Percentiles rank a stretch among this genome's conserved stretches.
Evolutionary conservation across 768 basidiomycete species (phyloP).

Genomic region (Hericium alpestre): DNA sequence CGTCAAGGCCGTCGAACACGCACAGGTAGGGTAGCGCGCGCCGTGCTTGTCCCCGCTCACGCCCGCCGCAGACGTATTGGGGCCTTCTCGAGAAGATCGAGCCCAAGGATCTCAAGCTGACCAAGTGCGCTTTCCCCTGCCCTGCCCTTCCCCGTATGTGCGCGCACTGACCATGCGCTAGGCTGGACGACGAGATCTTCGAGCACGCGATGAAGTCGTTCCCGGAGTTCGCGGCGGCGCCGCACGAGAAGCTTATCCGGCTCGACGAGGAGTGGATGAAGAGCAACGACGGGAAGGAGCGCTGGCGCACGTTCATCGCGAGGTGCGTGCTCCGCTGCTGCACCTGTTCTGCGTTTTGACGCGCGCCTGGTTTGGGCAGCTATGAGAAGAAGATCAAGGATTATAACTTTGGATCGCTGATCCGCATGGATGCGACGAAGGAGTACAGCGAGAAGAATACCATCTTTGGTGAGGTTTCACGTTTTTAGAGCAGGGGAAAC

Average conservation of each 20-base stretch:
- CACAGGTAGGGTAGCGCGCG: constrained; percentile 52
- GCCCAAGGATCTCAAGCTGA: constrained; percentile 69
- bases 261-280: constrained; percentile 94
- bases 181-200: constrained; percentile 83
- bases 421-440: constrained; percentile 65
- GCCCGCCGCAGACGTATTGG: constrained; percentile 72
- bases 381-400: constrained; percentile 89
- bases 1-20: constrained; percentile 93
- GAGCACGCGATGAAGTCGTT: constrained; percentile 66
- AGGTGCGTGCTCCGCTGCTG: constrained; percentile 30
- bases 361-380: constrained; percentile 24
- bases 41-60: constrained; percentile 6
- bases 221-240: constrained; percentile 52
- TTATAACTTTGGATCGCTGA: constrained; percentile 93
- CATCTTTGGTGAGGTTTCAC: constrained; percentile 66
- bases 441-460: constrained; percentile 91
- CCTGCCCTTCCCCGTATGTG: neutral
- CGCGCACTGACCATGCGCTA: neutral
- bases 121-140: constrained; percentile 44
- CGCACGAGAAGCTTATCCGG: constrained; percentile 32
- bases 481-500: constrained; percentile 1
- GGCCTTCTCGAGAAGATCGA: constrained; percentile 76
- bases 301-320: constrained; percentile 84
- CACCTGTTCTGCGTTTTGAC: neutral
- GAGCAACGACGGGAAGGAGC: constrained; percentile 72